phyloP scores from a whole-genome alignment of 208 protist genomes.

The Sergeia podlipaevii region DNA sequence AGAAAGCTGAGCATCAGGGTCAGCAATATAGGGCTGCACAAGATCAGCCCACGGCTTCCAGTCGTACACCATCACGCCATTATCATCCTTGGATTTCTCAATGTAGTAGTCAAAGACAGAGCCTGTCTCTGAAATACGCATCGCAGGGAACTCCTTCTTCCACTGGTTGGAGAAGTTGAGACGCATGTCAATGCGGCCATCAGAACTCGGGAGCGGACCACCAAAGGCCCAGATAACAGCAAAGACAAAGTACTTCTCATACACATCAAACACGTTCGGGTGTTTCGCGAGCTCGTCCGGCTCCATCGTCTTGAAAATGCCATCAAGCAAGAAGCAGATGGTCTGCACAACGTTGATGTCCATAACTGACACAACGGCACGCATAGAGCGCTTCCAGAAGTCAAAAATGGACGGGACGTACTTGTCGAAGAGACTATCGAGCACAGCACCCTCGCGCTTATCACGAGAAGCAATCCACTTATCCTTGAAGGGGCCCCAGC shows the following conservation, averaged over 20 bases:
- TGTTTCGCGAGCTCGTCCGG: constrained; percentile 84
- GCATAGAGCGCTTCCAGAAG: constrained; percentile 91
- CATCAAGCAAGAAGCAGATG: constrained; percentile 95
- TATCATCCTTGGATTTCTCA: constrained; percentile 88
- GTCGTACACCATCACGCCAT: constrained; percentile 64
- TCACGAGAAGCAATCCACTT: constrained; percentile 92
- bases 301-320: constrained; percentile 87
- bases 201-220: constrained; percentile 93
- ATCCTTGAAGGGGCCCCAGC: constrained; percentile 96
- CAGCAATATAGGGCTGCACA: constrained; percentile 91
- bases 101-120: constrained; percentile 97
- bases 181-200: constrained; percentile 90
- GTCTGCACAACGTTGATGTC: constrained; percentile 97
- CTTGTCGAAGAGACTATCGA: constrained; percentile 97
- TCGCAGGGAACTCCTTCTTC: constrained; percentile 93
- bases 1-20: constrained; percentile 84
- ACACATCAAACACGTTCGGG: constrained; percentile 89
- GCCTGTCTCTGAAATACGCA: constrained; percentile 88
- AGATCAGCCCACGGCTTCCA: constrained; percentile 92
- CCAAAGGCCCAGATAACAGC: constrained; percentile 97
- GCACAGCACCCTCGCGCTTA: constrained; percentile 87
- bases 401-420: constrained; percentile 95
- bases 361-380: constrained; percentile 80
- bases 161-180: constrained; percentile 95
- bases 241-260: constrained; percentile 98